Evolutionary conservation across 2,329 filamentous ascomycete species (phyloP), one percentile per base, ranked within the genome.

Genomic region (Knoxdaviesia capensis): DNA sequence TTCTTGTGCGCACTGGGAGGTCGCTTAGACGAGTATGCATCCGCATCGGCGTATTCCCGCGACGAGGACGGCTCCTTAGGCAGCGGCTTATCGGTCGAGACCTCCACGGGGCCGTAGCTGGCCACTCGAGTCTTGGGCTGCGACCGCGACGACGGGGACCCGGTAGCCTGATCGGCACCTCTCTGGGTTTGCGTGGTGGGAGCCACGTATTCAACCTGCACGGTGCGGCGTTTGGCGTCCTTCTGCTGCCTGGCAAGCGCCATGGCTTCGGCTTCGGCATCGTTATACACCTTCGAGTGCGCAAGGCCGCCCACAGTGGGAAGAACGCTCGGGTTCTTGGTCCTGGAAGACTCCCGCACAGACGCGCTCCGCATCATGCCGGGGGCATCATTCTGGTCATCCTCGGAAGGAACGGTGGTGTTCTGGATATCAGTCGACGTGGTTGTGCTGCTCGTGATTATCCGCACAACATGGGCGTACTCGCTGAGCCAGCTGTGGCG

Each of bases 401-500:
- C 72, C 33, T 71, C 65, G 1, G 63, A 56, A 28, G 74, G 66
- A 7, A 83, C 71, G 1, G 83, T 81, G 2, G 82, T 77, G 50
- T 85, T 83, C 50, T 85, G 77, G 50, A 92, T 87, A 51, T 96
- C 87, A 40, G 73, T 76, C 7, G 84, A 77, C 41, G 81, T 84
- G 6, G 88, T 94, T 5, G 86, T 93, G 54, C 80, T 88, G 60
- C 90, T 96, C 28, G 90, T 96, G 54, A 98, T 94, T 57, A 94
- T 87, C 53, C 87, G 84, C 40, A 98, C 88, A 40, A 96, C 80
- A 55, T 93, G 84, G n/a, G 87, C 81, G 56, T 90, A 98, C 56
- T 96, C 90, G 61, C 82, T 93, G 49, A 98, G 63, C 90, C 90
- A 98, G 62, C 90, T 98, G 61, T 98, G 90, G 41, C 90, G 77